Percentiles rank a stretch among this genome's conserved stretches.
These are phyloP conservation scores for Kodamaea anthophila DNA, from an alignment of 1,139 yeast genomes.

Conservation along the genomic window DNA sequence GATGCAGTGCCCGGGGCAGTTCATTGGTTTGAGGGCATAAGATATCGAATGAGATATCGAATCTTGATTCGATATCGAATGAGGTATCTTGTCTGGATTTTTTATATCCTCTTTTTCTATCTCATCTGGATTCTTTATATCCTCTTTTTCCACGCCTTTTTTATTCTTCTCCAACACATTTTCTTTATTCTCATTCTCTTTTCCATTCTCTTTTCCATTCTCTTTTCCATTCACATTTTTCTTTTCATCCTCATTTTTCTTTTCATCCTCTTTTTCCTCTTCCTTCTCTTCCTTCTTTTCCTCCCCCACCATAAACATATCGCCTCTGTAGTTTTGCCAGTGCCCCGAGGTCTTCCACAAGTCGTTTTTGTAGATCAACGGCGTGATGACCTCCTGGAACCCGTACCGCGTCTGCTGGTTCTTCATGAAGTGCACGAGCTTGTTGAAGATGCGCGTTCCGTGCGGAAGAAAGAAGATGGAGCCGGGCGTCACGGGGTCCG, in stretches of 20 bases:
- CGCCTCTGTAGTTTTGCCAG: conserved; percentile 92
- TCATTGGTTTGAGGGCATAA: conserved; percentile 96
- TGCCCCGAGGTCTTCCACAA: conserved; percentile 94
- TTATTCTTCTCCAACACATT: too few species aligned
- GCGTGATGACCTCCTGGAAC: conserved; percentile 90
- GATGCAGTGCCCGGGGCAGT: conserved; percentile 96
- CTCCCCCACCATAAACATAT: conserved; percentile 78
- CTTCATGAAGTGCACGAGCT: conserved; percentile 74
- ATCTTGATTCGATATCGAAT: too few species aligned
- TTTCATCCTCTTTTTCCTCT: conserved; percentile 86
- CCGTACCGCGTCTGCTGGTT: conserved; percentile 77
- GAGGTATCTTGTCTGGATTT: too few species aligned
- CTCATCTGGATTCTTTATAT: too few species aligned
- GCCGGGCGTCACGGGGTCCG: conserved; percentile 81
- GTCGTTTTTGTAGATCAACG: conserved; percentile 76
- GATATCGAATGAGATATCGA: too few species aligned
- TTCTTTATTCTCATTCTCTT: conserved; percentile 10
- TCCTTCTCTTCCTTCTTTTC: conserved; percentile 21
- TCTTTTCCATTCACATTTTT: conserved; percentile 96
- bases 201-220: conserved; percentile 66
- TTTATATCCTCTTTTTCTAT: too few species aligned
- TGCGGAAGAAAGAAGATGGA: conserved; percentile 85
- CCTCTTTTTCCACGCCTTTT: too few species aligned
- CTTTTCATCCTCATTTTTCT: conserved; percentile 92
- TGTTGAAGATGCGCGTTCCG: conserved; percentile 82